A percentile compares a stretch with the other conserved stretches of the same genome.
phyloP scores from a whole-genome alignment of 495 filamentous ascomycete species.

The Aspergillus asperescens region DNA sequence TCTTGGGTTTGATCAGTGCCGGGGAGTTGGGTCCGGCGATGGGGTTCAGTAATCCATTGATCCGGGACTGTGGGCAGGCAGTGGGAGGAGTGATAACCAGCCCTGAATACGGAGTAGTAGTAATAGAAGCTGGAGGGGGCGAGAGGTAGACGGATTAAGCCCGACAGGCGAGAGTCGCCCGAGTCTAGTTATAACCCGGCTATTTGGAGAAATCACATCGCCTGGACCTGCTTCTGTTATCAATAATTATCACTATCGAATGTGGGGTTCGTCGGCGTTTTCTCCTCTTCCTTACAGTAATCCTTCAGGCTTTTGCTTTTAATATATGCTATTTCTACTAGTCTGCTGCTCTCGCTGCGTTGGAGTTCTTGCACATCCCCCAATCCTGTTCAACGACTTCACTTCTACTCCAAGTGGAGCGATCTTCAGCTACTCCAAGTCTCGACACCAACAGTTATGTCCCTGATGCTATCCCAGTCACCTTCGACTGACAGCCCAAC shows the following conservation, averaged over 20 bases:
- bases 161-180: background rate
- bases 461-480: constrained; percentile 2
- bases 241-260: constrained; percentile 3
- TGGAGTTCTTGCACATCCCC: background rate
- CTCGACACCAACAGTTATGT: background rate
- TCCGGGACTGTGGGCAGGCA: background rate
- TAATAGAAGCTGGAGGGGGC: too few relatives aligned
- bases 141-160: too few relatives aligned
- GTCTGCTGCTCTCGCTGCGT: background rate
- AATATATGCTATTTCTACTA: background rate
- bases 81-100: too few relatives aligned
- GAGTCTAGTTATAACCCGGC: background rate
- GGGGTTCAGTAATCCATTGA: background rate
- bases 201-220: constrained; percentile 1
- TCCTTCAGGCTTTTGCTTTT: background rate
- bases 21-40: background rate
- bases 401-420: constrained; percentile 3
- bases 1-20: background rate
- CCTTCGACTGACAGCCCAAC: background rate
- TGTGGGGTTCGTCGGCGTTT: constrained; percentile 5
- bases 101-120: too few relatives aligned
- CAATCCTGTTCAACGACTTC: background rate
- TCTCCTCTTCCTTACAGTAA: background rate
- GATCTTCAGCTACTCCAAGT: constrained; percentile 3
- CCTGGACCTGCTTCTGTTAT: background rate